Evolutionary conservation across 2,329 filamentous ascomycete genomes (phyloP), one percentile per base, ranked within the genome.

Genomic region (Setomelanomma holmii): DNA sequence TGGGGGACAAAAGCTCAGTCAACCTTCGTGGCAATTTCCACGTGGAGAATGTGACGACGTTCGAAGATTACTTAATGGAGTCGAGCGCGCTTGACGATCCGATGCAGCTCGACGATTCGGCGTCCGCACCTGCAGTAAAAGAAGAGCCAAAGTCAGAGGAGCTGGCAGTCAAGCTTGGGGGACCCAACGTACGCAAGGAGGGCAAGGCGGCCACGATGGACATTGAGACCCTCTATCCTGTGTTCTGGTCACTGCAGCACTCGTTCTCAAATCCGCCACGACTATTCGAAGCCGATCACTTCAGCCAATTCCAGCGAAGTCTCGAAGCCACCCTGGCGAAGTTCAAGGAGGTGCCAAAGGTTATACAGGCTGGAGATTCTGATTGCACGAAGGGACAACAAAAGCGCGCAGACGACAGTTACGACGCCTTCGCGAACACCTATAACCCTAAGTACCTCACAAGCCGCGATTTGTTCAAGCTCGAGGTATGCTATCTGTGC

Each of bases 371-470:
- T 5, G 88, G 63, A 81, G 60, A 84, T 84, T 76, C 86, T 88
- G 90, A 91, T 45, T 78, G 80, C 40, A 87, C 86, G 57, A 63
- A 61, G 52, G 65, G 60, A 16, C 48, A 84, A 83, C 58, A 85
- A 84, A 4, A 76, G 73, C 23, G 96, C 93, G 75, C 85, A 38
- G 81, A 83, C 10, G 82, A 81, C 45, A 84, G 85, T 6, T 80
- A 84, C 43, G 83, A 85, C 48, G 87, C 88, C 55, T 78, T 87
- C 44, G 82, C 86, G 20, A 89, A 86, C 68, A 87, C 85, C 20
- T 98, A 96, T 77, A 99, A 99, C 67, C 93, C 96, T 1, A 99
- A 98, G 71, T 99, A 99, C 72, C 83, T 99, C 16, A 99, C 95
- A n/a, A 98, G 93, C 73, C 85, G 89, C 60, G 96, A 99, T 72